Evolutionary conservation across 495 filamentous ascomycete species (phyloP).

Genomic region (Tuber borchii): DNA sequence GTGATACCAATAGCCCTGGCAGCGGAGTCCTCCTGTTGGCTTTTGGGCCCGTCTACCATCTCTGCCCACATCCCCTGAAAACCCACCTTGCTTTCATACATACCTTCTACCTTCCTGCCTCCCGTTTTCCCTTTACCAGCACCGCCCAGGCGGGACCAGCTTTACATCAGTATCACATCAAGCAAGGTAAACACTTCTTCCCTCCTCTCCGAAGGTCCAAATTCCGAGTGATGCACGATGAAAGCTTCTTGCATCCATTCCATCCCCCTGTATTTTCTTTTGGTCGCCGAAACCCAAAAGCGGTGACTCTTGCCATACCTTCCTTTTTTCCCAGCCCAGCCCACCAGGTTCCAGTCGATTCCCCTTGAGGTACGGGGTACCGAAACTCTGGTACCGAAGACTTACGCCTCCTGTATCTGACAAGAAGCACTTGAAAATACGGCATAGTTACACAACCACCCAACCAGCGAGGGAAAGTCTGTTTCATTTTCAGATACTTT

Average conservation of each 20-base stretch:
- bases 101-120: not conserved
- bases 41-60: not conserved
- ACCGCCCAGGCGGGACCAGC: not conserved
- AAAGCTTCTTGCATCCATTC: not conserved
- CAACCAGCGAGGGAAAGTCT: no score
- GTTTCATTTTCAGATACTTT: no score
- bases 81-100: not conserved
- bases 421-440: no score
- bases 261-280: not conserved
- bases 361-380: not conserved
- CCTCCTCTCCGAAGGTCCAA: not conserved
- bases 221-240: not conserved
- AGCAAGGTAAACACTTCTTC: not conserved
- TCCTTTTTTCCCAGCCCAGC: not conserved
- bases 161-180: not conserved
- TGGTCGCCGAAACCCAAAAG: not conserved
- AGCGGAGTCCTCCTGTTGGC: not conserved
- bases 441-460: no score
- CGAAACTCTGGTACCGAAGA: not conserved
- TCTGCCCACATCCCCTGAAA: not conserved
- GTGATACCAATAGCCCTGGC: not conserved
- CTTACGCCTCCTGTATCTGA: no score
- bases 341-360: not conserved
- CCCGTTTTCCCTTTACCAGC: not conserved
- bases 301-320: not conserved